Evolutionary conservation across 352 stramenopile genomes (phyloP).

Genomic region (Pythium dissotocum): DNA sequence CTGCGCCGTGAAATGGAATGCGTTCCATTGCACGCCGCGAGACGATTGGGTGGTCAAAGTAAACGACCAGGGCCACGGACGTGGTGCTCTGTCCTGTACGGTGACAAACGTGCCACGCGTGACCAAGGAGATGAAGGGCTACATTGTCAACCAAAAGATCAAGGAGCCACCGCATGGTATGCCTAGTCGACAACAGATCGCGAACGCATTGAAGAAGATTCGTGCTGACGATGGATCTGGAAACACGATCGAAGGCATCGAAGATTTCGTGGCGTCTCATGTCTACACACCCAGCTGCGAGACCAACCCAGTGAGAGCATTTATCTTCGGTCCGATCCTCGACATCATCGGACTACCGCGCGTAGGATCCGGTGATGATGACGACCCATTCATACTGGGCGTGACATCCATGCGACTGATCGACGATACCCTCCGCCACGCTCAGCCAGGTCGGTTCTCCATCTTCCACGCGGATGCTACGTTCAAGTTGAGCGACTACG

Average conservation of each 20-base stretch:
- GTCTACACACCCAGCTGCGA: neutral
- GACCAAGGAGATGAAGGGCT: too few relatives aligned
- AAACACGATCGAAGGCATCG: conserved; percentile 9
- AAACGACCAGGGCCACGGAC: neutral
- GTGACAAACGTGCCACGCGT: too few relatives aligned
- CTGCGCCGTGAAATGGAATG: conserved; percentile 15
- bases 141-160: too few relatives aligned
- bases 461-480: conserved; percentile 4
- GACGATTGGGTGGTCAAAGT: conserved; percentile 7
- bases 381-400: conserved; percentile 5
- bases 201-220: neutral
- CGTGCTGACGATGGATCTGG: neutral
- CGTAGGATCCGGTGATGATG: neutral
- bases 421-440: neutral
- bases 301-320: neutral
- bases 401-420: conserved; percentile 3
- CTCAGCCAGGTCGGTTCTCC: neutral
- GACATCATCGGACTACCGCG: neutral
- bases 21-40: neutral
- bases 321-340: neutral
- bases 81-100: too few relatives aligned
- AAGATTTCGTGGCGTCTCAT: neutral
- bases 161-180: neutral
- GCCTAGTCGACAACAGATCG: conserved; percentile 1
- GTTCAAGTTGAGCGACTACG: conserved; percentile 7